Evolutionary conservation across 2,329 filamentous ascomycete species (phyloP), one percentile per base, ranked within the genome.

Genomic region (Dryadomyces sulphureus): DNA sequence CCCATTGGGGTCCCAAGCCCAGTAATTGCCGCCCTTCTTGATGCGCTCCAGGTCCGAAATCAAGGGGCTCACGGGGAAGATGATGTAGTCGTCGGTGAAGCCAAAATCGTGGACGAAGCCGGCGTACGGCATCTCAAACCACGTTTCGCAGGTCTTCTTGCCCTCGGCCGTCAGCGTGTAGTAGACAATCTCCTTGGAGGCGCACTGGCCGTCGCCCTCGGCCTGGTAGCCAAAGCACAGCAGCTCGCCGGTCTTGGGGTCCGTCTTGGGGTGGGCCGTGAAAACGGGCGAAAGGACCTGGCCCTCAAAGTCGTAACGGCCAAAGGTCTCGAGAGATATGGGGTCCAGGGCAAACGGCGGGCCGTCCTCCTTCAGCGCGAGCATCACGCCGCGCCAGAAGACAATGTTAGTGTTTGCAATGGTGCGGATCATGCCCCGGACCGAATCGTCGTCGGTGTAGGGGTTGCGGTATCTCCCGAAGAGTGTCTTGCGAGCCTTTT

Each of bases 381-480:
- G 60, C 47, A 78, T 53, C 41, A 71, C 65, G 0, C 73, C 73
- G 7, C 71, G 61, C 68, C 72, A 79, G 53, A 70, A 75, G 1
- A 72, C 61, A n/a, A 79, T 60, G 47, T 79, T 79, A 1, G 75
- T 79, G 51, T 79, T 79, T 3, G 69, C 66, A 0, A 72, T 71
- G 0, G 72, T 77, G 20, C 73, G 61, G 36, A 77, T 71, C 5
- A 75, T 66, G 2, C 70, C 70, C 43, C 66, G 67, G 7, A 76
- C 72, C 49, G 65, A 66, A 55, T 73, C 70, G 43, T 69, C 69
- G 54, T 75, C 71, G 7, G 72, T 76, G 50, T 65, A 75, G 0
- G 70, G 70, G 53, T 79, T 78, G 19, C 74, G 62, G 50, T 78
- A 78, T 36, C 66, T 62, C 0, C 74, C 74, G 44, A 78, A 74